Base-by-base conservation (phyloP, 83 land plant species). In the Thuja plicata region DNA sequence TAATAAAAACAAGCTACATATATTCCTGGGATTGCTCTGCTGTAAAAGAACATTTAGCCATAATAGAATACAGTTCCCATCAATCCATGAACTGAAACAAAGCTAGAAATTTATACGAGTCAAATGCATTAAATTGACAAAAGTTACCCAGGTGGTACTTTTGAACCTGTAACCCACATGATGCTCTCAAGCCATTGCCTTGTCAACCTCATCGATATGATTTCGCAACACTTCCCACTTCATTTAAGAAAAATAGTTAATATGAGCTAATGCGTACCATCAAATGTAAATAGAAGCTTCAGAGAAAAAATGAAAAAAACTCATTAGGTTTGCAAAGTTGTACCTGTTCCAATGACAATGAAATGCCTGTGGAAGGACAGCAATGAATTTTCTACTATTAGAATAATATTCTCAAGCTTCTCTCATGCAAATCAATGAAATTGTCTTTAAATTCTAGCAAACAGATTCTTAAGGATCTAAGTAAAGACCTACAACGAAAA, bases 141-240 rank as follows among this genome's bases (percentile, higher is more conserved):
- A 41, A 9, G 84, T 80, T 38, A 3, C 11, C 45, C 24, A 80
- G 27, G n/a, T 80, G 50, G 84, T 38, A 17, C 30, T 41, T 0
- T 24, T 41, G 45, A 41, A 41, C 48, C 43, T 41, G 50, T 80
- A 41, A 41, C 19, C 11, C 21, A 21, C 45, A 80, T 37, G 84
- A 40, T 41, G 27, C 46, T 80, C 84, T 80, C 84, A 80, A 41
- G 84, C 50, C 43, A 80, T 38, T 38, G 41, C 84, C 84, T 80
- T 80, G 84, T 80, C 84, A 80, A 80, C 48, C 84, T 80, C 84
- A 8, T 80, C 84, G 24, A 80, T 5, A 80, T 80, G 84, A 80
- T 80, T 21, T 27, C 84, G 84, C 84, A 80, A 10, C 43, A 80
- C 84, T 46, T 80, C 84, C 84, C 84, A 80, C 84, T 80, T 41